A percentile compares a stretch with the other conserved stretches of the same genome.
These are phyloP conservation scores for Sarocladiaceae sp. DNA, from an alignment of 2,329 filamentous ascomycete genomes.

Conservation along the genomic window DNA sequence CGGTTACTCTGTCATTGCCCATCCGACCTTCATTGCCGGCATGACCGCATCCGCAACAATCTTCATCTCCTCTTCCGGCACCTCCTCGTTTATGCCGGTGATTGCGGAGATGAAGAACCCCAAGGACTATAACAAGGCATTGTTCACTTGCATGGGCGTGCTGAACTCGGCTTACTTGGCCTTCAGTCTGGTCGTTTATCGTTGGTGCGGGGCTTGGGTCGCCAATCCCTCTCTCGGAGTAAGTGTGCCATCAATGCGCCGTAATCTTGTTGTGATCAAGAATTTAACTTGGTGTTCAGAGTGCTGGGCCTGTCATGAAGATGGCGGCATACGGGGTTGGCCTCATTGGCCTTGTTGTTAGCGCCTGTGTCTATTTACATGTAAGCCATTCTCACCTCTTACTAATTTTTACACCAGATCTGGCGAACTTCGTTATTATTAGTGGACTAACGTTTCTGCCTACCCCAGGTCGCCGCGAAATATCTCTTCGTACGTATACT, in stretches of 20 bases:
- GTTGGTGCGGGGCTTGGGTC: constrained; percentile 40
- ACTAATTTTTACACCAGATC: too few relatives aligned
- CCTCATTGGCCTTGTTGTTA: constrained; percentile 22
- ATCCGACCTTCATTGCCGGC: constrained; percentile 24
- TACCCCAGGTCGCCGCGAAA: constrained; percentile 18
- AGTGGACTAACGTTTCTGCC: too few relatives aligned
- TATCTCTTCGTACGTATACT: constrained; percentile 22
- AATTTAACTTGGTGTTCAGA: too few relatives aligned
- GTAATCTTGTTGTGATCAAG: too few relatives aligned
- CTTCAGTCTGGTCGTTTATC: constrained; percentile 36
- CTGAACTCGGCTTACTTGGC: constrained; percentile 27
- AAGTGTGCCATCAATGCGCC: too few relatives aligned
- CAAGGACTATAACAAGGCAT: constrained; percentile 20
- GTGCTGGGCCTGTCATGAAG: constrained; percentile 35
- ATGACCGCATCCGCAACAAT: constrained; percentile 17
- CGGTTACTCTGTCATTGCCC: constrained; percentile 23
- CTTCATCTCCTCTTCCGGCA: constrained; percentile 20
- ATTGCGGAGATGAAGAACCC: constrained; percentile 29
- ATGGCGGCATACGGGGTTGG: constrained; percentile 37
- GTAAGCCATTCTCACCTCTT: constrained; percentile 22
- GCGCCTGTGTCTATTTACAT: constrained; percentile 21
- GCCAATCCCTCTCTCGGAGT: constrained; percentile 41
- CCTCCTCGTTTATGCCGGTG: constrained; percentile 33
- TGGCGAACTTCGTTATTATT: too few relatives aligned
- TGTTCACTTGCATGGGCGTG: constrained; percentile 20